Conservation (phyloP, 441 rosid genomes). For the Aquilaria agallochum region DNA sequence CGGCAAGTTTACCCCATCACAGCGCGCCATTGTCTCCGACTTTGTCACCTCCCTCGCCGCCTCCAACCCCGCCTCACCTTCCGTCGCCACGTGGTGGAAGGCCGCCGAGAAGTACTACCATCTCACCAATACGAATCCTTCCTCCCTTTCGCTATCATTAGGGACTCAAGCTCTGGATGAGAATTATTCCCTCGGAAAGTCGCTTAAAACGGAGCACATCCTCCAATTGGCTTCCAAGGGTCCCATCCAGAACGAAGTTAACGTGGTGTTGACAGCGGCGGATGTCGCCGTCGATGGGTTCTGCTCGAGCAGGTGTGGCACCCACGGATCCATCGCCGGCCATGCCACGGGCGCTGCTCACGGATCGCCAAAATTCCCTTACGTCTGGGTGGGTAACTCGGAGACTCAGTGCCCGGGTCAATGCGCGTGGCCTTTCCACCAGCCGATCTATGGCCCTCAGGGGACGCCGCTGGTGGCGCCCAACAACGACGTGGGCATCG, state of each 20-base stretch:
- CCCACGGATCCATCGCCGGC: slow-evolving; percentile 5
- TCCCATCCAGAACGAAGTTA: background rate
- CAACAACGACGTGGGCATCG: slow-evolving; percentile 41
- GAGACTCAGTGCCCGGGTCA: slow-evolving; percentile 43
- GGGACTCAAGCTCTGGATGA: slow-evolving; percentile 18
- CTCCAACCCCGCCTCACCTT: slow-evolving; percentile 22
- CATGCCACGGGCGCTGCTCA: background rate
- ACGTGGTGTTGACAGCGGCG: slow-evolving; percentile 10
- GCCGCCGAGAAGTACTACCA: slow-evolving; percentile 43
- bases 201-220: slow-evolving; percentile 1
- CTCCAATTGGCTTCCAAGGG: slow-evolving; percentile 3
- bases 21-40: slow-evolving; percentile 52
- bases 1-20: slow-evolving; percentile 57
- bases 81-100: slow-evolving; percentile 67
- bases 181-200: slow-evolving; percentile 7
- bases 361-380: slow-evolving; percentile 25
- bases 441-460: slow-evolving; percentile 44
- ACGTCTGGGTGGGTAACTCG: slow-evolving; percentile 48
- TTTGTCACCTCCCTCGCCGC: slow-evolving; percentile 41
- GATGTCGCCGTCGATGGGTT: slow-evolving; percentile 15
- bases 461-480: slow-evolving; percentile 37
- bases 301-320: slow-evolving; percentile 13
- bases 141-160: slow-evolving; percentile 29
- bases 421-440: slow-evolving; percentile 56
- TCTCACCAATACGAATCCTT: slow-evolving; percentile 20